Conservation (phyloP, 169 alveolate genomes). For the Babesia gibsoni region DNA sequence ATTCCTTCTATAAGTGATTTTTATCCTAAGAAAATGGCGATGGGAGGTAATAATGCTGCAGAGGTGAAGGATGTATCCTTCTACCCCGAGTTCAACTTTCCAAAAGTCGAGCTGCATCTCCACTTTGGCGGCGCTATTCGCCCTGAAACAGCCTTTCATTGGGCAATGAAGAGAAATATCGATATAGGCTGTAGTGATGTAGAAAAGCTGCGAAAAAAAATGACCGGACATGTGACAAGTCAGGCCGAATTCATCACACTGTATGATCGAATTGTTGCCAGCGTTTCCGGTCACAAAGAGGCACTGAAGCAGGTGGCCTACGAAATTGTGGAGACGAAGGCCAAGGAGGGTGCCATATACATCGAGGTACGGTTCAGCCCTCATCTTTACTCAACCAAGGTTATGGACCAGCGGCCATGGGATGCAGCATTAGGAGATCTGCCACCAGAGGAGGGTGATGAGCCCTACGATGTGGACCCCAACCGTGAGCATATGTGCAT, state of each 20-base stretch:
- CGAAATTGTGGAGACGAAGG: constrained; percentile 18
- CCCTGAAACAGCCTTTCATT: constrained; percentile 7
- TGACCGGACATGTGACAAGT: not conserved
- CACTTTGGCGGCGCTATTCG: constrained; percentile 22
- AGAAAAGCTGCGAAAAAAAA: not conserved
- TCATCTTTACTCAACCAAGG: not conserved
- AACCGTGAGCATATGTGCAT: not conserved
- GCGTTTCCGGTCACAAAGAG: constrained; percentile 14
- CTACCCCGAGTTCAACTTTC: constrained; percentile 9
- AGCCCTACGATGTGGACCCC: not conserved
- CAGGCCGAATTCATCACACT: constrained; percentile 1
- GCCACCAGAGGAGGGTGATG: not conserved
- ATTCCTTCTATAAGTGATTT: too few relatives aligned
- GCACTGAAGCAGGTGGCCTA: constrained; percentile 17
- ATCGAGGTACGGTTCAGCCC: constrained; percentile 26
- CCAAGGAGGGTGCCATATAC: constrained; percentile 20
- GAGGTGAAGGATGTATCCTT: not conserved
- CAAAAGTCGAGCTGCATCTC: constrained; percentile 16
- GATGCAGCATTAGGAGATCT: constrained; percentile 9
- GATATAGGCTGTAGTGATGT: not conserved
- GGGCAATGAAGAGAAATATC: constrained; percentile 2
- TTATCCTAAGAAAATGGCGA: too few relatives aligned
- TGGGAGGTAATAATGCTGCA: too few relatives aligned
- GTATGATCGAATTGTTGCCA: constrained; percentile 6
- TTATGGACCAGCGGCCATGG: not conserved